phyloP scores from a whole-genome alignment of 352 stramenopile genomes.

The Phytophthora quininea region DNA sequence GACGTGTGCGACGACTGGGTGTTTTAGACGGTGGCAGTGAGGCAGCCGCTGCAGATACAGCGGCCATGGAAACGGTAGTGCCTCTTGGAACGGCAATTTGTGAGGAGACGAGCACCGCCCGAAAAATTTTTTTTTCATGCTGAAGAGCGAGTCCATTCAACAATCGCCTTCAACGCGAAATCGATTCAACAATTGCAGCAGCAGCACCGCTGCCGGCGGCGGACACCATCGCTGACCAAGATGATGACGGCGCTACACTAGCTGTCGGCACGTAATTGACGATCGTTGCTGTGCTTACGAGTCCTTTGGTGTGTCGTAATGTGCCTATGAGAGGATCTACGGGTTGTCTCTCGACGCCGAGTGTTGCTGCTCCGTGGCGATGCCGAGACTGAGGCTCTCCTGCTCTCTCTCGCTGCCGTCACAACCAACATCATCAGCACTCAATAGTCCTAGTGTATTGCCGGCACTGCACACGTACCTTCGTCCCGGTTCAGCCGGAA shows the following conservation, averaged over 20 bases:
- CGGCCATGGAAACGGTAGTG: too few species aligned
- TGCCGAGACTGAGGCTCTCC: constrained; percentile 50
- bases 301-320: not conserved
- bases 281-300: not conserved
- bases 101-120: not conserved
- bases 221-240: not conserved
- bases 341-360: not conserved
- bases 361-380: constrained; percentile 20
- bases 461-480: constrained; percentile 34
- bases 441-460: too few species aligned
- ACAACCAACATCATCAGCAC: not conserved
- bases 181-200: not conserved
- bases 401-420: constrained; percentile 8
- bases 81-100: too few species aligned
- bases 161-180: constrained; percentile 13
- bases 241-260: not conserved
- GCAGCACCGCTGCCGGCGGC: not conserved
- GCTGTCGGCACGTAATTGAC: too few species aligned
- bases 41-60: too few species aligned
- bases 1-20: constrained; percentile 35
- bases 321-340: not conserved
- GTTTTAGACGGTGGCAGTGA: not conserved
- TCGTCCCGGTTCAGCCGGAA: constrained; percentile 83
- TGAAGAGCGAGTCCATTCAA: constrained; percentile 21
- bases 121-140: too few species aligned